phyloP scores from a whole-genome alignment of 805 yeast genomes.

The Candida hispaniensis region DNA sequence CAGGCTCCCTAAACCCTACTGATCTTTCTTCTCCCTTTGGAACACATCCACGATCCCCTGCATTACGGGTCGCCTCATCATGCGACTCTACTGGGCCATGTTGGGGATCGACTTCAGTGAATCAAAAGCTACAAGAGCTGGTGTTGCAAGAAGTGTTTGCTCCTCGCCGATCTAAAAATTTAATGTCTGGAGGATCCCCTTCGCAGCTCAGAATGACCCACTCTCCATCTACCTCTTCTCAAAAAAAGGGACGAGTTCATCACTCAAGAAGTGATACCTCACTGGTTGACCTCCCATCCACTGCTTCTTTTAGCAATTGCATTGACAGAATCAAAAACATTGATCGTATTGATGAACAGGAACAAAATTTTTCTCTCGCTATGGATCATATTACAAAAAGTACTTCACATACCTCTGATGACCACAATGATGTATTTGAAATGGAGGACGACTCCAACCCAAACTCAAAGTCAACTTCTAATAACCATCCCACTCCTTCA shows the following conservation, averaged over 20 bases:
- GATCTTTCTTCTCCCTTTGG: background rate
- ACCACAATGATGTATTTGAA: constrained; percentile 12
- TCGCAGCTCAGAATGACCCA: constrained; percentile 14
- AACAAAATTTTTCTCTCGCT: too few relatives aligned
- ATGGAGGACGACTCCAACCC: too few relatives aligned
- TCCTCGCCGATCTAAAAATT: constrained; percentile 26
- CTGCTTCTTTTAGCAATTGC: too few relatives aligned
- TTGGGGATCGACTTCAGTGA: constrained; percentile 56
- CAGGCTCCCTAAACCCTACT: constrained; percentile 3
- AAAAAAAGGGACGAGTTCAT: too few relatives aligned
- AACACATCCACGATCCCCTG: constrained; percentile 2
- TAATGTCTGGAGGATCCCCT: constrained; percentile 7
- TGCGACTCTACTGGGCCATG: constrained; percentile 17
- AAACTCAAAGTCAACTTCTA: constrained; percentile 4
- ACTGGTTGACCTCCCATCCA: too few relatives aligned
- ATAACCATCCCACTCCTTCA: constrained; percentile 8
- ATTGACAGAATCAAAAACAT: too few relatives aligned
- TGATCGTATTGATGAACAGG: too few relatives aligned
- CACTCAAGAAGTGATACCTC: too few relatives aligned
- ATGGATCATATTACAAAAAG: too few relatives aligned
- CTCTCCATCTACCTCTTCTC: too few relatives aligned
- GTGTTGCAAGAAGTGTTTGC: constrained; percentile 67
- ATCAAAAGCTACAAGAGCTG: constrained; percentile 58
- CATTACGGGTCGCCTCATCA: constrained; percentile 9
- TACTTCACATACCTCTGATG: too few relatives aligned